Percentiles rank a stretch among this genome's conserved stretches.
Evolutionary conservation across 73 alveolate genomes (phyloP).

Genomic region (Tetrahymena elliotti): DNA sequence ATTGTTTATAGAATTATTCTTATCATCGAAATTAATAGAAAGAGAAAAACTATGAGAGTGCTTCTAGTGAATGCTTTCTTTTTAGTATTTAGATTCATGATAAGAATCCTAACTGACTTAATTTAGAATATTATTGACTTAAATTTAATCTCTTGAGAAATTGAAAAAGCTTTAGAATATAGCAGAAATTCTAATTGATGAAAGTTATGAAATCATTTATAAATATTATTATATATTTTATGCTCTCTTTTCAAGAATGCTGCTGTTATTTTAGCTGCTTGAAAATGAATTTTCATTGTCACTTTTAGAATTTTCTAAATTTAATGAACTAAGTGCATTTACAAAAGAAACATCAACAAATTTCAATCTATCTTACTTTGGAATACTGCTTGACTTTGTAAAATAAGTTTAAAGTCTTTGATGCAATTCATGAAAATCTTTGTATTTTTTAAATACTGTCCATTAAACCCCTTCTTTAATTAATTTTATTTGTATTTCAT

Average conservation of each 20-base stretch:
- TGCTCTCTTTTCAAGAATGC: neutral
- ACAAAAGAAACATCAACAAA: neutral
- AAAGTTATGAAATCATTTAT: neutral
- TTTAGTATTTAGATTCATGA: neutral
- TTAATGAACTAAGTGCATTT: neutral
- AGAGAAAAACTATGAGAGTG: neutral
- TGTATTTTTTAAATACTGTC: slow-evolving; percentile 41
- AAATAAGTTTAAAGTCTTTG: neutral
- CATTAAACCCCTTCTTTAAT: slow-evolving; percentile 37
- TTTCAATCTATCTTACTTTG: neutral
- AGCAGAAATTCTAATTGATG: neutral
- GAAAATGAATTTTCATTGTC: neutral
- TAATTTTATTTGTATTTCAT: neutral
- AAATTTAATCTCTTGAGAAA: neutral
- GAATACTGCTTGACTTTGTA: neutral
- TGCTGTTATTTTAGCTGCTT: neutral
- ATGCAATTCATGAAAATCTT: slow-evolving; percentile 46
- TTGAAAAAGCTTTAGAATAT: neutral
- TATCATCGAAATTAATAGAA: neutral
- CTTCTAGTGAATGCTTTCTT: neutral
- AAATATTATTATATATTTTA: neutral
- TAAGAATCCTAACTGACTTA: neutral
- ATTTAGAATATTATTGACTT: neutral
- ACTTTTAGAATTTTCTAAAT: neutral
- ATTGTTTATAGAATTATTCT: neutral